Conservation (phyloP, 176 grass and related monocot species). For the Coix lacrymajobi region DNA sequence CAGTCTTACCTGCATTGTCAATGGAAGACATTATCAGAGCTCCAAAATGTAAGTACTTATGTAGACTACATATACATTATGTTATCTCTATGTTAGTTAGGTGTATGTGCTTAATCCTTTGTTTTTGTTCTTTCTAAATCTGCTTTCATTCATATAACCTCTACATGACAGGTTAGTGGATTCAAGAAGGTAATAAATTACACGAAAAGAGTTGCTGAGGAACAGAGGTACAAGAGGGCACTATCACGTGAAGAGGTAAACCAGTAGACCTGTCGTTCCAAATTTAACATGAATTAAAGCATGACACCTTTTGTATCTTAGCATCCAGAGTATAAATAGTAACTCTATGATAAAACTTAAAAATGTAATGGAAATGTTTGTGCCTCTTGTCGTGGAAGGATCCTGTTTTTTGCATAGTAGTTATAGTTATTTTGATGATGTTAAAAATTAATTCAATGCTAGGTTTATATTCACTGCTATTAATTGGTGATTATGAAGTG, state of each 20-base stretch:
- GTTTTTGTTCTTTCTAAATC: not conserved
- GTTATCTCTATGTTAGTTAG: not conserved
- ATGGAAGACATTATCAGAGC: slow-evolving; percentile 79
- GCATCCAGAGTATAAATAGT: slow-evolving; percentile 15
- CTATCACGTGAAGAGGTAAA: slow-evolving; percentile 97
- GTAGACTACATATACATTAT: not conserved
- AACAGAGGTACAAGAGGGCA: slow-evolving; percentile 80
- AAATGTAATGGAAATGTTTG: not conserved
- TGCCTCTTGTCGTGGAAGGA: not conserved
- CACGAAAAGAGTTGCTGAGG: slow-evolving; percentile 87
- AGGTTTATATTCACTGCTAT: not conserved
- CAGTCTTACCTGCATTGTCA: slow-evolving; percentile 94
- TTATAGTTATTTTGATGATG: not conserved
- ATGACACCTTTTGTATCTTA: not conserved
- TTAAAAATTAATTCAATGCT: not conserved
- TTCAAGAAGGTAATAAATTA: slow-evolving; percentile 99
- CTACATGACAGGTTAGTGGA: slow-evolving; percentile 81
- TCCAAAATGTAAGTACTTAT: slow-evolving; percentile 65
- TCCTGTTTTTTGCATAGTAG: not conserved
- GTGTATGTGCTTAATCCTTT: slow-evolving; percentile 3
- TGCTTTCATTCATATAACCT: slow-evolving; percentile 19
- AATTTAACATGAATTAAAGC: not conserved
- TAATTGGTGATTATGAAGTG: not conserved
- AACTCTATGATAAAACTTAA: not conserved
- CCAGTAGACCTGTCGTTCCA: not conserved